phyloP scores from a whole-genome alignment of 2,329 filamentous ascomycete genomes.

The Fonsecaea pugnacius region DNA sequence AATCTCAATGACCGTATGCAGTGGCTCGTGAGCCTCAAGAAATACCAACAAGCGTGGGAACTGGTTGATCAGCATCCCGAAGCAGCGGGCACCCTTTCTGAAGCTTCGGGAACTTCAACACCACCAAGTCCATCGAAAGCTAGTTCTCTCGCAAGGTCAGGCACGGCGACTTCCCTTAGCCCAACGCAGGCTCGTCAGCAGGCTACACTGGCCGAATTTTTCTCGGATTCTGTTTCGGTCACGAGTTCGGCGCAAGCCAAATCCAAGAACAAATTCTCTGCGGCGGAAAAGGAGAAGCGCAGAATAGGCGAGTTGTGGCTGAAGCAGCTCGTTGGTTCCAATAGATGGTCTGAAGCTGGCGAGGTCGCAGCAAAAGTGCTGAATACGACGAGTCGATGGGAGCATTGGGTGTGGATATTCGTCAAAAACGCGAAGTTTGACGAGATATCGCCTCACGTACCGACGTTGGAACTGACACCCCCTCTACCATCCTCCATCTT shows the following conservation, averaged over 20 bases:
- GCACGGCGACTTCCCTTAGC: constrained; percentile 39
- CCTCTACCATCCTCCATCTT: constrained; percentile 82
- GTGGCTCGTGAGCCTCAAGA: constrained; percentile 81
- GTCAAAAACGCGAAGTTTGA: constrained; percentile 84
- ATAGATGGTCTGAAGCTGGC: constrained; percentile 78
- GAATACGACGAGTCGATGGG: constrained; percentile 79
- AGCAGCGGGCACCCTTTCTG: constrained; percentile 51
- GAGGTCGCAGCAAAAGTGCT: constrained; percentile 82
- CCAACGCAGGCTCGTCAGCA: constrained; percentile 43
- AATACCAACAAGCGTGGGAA: constrained; percentile 85
- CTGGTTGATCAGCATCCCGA: constrained; percentile 88
- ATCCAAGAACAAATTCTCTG: constrained; percentile 55
- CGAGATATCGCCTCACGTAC: constrained; percentile 84
- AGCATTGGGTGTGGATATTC: constrained; percentile 94
- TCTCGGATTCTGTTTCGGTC: constrained; percentile 70
- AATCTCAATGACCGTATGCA: constrained; percentile 82
- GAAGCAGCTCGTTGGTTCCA: constrained; percentile 75
- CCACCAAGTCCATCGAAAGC: constrained; percentile 47
- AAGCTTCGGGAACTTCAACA: constrained; percentile 44
- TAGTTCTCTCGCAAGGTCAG: constrained; percentile 34
- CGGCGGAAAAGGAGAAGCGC: constrained; percentile 82
- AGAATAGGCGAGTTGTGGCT: constrained; percentile 93
- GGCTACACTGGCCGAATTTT: constrained; percentile 67
- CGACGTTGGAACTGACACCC: constrained; percentile 74
- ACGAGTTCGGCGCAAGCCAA: constrained; percentile 58